Percentiles rank a stretch among this genome's conserved stretches.
These are phyloP conservation scores for Emmonsiellopsis sp. DNA, from an alignment of 2,329 filamentous ascomycete genomes.

Conservation along the genomic window DNA sequence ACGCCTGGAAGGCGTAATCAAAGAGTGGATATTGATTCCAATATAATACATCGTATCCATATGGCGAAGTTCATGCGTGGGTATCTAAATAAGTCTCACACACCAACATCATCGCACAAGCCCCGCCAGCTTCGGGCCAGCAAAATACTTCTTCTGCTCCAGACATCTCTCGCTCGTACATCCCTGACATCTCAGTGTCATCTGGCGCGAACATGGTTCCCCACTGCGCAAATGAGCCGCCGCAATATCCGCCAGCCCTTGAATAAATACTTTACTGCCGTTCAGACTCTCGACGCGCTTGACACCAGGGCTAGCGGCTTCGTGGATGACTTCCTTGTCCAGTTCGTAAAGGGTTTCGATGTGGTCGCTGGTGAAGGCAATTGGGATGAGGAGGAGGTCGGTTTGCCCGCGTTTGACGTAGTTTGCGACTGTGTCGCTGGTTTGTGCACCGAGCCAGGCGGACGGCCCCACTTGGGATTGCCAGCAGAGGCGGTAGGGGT, in stretches of 20 bases:
- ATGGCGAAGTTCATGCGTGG: not conserved
- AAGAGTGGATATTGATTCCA: not conserved
- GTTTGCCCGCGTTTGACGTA: conserved; percentile 88
- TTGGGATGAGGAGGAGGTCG: conserved; percentile 82
- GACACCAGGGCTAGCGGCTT: conserved; percentile 64
- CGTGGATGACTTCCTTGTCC: conserved; percentile 88
- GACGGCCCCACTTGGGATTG: conserved; percentile 95
- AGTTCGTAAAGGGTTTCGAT: conserved; percentile 95
- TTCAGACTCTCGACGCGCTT: conserved; percentile 91
- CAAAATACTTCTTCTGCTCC: conserved; percentile 60
- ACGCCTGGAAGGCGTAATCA: too few species aligned
- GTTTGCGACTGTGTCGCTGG: conserved; percentile 73
- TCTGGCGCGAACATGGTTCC: conserved; percentile 65
- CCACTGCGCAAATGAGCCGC: conserved; percentile 66
- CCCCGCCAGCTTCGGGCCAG: conserved; percentile 27
- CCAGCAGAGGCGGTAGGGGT: conserved; percentile 92
- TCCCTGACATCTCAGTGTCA: conserved; percentile 84
- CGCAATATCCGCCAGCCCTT: conserved; percentile 79
- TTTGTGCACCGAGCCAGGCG: conserved; percentile 93
- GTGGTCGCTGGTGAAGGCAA: conserved; percentile 97
- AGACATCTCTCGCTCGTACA: conserved; percentile 83
- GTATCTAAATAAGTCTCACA: not conserved
- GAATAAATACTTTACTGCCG: conserved; percentile 80
- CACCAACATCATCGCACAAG: conserved; percentile 22
- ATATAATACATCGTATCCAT: not conserved